Conservation (phyloP, 2,329 filamentous ascomycete genomes). For the Davidsoniella eucalypti region DNA sequence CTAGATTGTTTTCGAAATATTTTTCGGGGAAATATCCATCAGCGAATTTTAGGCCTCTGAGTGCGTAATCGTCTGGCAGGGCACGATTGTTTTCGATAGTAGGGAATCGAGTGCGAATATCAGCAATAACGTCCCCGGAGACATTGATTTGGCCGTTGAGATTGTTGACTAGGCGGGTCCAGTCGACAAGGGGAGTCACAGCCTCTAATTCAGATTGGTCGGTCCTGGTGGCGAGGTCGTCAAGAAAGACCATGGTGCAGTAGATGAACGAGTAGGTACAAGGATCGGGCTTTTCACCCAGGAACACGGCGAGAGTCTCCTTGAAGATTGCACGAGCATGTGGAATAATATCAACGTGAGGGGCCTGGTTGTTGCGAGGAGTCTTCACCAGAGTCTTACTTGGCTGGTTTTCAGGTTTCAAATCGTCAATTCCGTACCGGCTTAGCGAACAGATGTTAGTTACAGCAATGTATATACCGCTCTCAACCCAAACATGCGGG, state of each 20-base stretch:
- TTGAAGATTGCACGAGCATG: background rate
- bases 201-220: constrained; percentile 26
- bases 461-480: constrained; percentile 39
- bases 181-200: constrained; percentile 32
- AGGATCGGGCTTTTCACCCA: background rate
- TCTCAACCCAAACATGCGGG: constrained; percentile 34
- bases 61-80: constrained; percentile 51
- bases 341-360: background rate
- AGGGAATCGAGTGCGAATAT: background rate
- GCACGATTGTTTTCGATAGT: constrained; percentile 22
- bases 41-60: constrained; percentile 46
- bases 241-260: background rate
- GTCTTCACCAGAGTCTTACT: background rate
- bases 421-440: constrained; percentile 27
- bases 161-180: constrained; percentile 30
- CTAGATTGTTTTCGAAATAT: constrained; percentile 45
- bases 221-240: constrained; percentile 19
- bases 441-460: constrained; percentile 36
- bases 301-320: background rate
- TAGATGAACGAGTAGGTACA: background rate
- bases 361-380: background rate
- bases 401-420: no score
- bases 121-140: background rate
- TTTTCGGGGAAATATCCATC: constrained; percentile 39
- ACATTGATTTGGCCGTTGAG: constrained; percentile 22